Base-by-base conservation (phyloP, 345 rosid species). In the Corchorus olitorius region DNA sequence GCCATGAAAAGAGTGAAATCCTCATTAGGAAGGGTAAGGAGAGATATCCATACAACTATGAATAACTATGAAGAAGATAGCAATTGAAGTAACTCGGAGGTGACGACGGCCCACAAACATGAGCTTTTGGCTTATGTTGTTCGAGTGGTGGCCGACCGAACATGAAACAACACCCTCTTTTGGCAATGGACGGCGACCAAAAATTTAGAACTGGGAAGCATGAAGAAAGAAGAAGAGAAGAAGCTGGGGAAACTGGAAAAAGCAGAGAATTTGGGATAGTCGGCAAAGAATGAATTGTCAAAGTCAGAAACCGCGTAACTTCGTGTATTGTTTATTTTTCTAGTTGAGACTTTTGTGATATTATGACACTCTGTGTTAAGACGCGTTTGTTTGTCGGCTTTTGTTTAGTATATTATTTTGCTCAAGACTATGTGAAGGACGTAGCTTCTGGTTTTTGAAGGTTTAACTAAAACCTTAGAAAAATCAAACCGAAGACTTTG, bases 1-100 rank as follows among this genome's bases (percentile, higher is more conserved):
- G 35, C 83, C 83, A 71, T 15, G 61, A 37, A 76, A 65, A 34
- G 58, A 65, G 19, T 53, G 77, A 55, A 66, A 41, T 71, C 59
- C 65, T 79, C 87, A 74, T 74, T 5, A 13, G 13, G 33, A 61
- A 8, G 5, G 27, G 65, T 62, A 35, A 2, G 22, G 11, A 20
- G 53, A 72, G 11, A 20, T 19, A 43, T 27, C 37, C 39, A 19
- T 19, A 20, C 33, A 73, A 75, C 22, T 55, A 43, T 9, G 63
- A 69, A 39, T 22, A 69, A 50, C 20, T 20, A 41, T 33, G 56
- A 54, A 33, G 46, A 35, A 69, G 37, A 33, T 16, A 34, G 43
- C 41, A 3, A 8, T 34, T 0, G 53, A 5, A n/a, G 2, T n/a
- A 7, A 60, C 1, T 39, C 12, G 11, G 13, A 54, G 37, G 1